A percentile compares a stretch with the other conserved stretches of the same genome.
These are phyloP conservation scores for Choricystis sp. DNA, from an alignment of 139 green algal species.

Conservation along the genomic window DNA sequence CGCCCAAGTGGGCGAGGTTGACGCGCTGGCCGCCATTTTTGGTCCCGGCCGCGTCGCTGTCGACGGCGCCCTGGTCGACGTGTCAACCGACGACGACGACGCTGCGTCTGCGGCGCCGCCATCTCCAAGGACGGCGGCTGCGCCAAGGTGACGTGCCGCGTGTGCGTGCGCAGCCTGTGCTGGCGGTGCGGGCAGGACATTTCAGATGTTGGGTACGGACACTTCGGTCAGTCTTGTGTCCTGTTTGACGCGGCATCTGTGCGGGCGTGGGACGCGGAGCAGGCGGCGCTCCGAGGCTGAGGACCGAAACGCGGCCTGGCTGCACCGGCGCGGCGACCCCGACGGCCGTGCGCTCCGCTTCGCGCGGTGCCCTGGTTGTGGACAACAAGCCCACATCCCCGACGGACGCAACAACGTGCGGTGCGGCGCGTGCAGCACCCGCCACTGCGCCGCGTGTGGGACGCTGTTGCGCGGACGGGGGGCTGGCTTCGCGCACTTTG, in stretches of 20 bases:
- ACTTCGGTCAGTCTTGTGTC: neutral
- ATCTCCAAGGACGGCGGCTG: neutral
- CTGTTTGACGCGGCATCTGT: neutral
- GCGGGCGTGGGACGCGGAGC: neutral
- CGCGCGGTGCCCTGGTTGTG: neutral
- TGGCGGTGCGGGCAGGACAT: neutral
- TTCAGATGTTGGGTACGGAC: neutral
- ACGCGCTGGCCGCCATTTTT: neutral
- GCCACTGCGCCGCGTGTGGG: neutral
- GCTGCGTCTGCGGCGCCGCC: neutral
- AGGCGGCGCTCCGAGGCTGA: neutral
- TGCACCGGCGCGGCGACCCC: neutral
- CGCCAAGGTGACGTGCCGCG: neutral
- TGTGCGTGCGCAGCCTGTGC: neutral
- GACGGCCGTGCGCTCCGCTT: neutral
- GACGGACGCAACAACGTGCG: neutral
- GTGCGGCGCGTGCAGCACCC: neutral
- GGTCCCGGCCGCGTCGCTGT: neutral
- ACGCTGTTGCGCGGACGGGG: neutral
- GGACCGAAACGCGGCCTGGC: neutral
- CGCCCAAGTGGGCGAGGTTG: neutral
- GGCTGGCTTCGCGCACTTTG: neutral
- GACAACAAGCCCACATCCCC: neutral
- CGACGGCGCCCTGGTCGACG: too few relatives aligned
- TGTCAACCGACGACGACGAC: neutral